Percentiles rank a stretch among this genome's conserved stretches.
These are phyloP conservation scores for Colletotrichum shisoi DNA, from an alignment of 2,329 filamentous ascomycete species.

Conservation along the genomic window DNA sequence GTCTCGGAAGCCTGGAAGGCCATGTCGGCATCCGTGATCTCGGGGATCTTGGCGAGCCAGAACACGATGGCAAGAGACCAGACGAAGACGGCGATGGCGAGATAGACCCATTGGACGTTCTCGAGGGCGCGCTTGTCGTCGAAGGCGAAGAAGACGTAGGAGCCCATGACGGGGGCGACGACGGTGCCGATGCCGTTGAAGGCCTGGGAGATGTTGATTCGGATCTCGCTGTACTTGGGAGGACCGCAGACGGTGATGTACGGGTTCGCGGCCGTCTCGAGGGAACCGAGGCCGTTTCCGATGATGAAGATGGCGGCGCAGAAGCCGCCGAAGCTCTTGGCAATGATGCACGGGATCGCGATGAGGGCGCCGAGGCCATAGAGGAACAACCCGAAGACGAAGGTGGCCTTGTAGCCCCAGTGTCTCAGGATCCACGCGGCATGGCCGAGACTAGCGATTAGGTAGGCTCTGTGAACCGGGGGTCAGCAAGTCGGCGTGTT, in stretches of 20 bases:
- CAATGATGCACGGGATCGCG: slow-evolving; percentile 53
- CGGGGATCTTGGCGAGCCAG: slow-evolving; percentile 72
- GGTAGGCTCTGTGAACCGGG: slow-evolving; percentile 46
- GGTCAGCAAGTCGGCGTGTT: neutral
- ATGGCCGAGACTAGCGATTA: slow-evolving; percentile 52
- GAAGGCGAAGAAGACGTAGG: slow-evolving; percentile 71
- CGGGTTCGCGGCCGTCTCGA: slow-evolving; percentile 81
- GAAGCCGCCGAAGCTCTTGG: slow-evolving; percentile 73
- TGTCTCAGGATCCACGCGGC: slow-evolving; percentile 54
- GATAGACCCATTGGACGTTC: slow-evolving; percentile 80
- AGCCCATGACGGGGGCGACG: slow-evolving; percentile 74
- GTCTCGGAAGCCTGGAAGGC: slow-evolving; percentile 64
- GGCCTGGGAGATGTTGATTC: slow-evolving; percentile 63
- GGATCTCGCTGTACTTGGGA: slow-evolving; percentile 61
- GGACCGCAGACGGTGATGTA: slow-evolving; percentile 63
- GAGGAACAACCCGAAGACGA: slow-evolving; percentile 65
- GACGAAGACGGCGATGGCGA: slow-evolving; percentile 76
- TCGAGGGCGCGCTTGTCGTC: slow-evolving; percentile 59
- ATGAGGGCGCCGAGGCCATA: slow-evolving; percentile 70
- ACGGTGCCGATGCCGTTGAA: slow-evolving; percentile 64
- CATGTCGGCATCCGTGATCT: slow-evolving; percentile 75
- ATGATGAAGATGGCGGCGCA: slow-evolving; percentile 77
- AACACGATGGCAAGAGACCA: slow-evolving; percentile 71
- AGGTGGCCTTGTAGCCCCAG: slow-evolving; percentile 55
- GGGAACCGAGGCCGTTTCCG: slow-evolving; percentile 74